A percentile compares a stretch with the other conserved stretches of the same genome.
Conservation (phyloP, 768 basidiomycete genomes). For the Mycena capillaripes region DNA sequence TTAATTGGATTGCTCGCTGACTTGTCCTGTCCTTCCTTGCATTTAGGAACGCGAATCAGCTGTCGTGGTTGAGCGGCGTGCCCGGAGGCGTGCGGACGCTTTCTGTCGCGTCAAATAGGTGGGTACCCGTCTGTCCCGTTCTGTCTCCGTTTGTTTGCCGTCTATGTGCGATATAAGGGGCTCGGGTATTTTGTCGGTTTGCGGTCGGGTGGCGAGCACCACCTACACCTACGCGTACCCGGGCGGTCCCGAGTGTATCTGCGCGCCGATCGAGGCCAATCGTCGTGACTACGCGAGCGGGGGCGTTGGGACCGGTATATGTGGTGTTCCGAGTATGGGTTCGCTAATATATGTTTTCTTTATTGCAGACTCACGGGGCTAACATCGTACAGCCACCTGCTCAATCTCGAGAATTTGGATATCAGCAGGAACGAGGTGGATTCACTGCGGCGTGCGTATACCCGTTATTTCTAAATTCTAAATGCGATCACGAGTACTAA, state of each 20-base stretch:
- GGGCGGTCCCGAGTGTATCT: too few species aligned
- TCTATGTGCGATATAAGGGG: background rate
- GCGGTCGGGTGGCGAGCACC: background rate
- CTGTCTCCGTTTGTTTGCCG: constrained; percentile 26
- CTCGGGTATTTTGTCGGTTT: too few species aligned
- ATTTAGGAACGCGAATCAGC: constrained; percentile 70
- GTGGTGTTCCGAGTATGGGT: background rate
- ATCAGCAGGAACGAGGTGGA: constrained; percentile 93
- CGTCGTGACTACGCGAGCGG: too few species aligned
- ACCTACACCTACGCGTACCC: too few species aligned
- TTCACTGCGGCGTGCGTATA: constrained; percentile 83
- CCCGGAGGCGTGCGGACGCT: constrained; percentile 81
- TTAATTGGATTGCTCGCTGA: background rate
- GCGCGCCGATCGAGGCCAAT: too few species aligned
- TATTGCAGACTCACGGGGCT: constrained; percentile 79
- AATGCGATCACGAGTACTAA: too few species aligned
- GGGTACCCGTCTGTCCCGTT: constrained; percentile 43
- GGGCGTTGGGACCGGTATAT: too few species aligned
- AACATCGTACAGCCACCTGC: constrained; percentile 90
- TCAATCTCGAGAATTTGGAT: constrained; percentile 90
- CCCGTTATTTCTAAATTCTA: background rate
- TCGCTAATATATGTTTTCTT: constrained; percentile 27
- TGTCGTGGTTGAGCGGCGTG: constrained; percentile 86
- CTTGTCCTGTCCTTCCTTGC: background rate
- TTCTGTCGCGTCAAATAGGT: constrained; percentile 85